Base-by-base conservation (phyloP, 176 grass and related monocot genomes). In the Aegilops tauschii region DNA sequence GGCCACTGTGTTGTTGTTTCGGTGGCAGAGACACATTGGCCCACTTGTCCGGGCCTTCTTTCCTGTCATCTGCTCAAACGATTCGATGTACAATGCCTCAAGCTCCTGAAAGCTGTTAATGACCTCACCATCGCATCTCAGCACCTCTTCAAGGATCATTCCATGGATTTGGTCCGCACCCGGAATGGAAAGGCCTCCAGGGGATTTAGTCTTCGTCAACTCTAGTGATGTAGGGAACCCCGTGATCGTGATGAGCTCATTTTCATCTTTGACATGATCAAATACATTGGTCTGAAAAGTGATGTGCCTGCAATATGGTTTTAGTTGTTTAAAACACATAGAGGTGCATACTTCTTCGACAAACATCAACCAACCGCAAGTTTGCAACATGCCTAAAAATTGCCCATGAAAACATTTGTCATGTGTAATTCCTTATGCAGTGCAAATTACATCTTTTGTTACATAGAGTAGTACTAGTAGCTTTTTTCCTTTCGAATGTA, bases 21-120 rank as follows among this genome's bases (percentile, higher is more conserved):
- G 66, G 10, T 89, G 80, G 56, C 95, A 90, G 21, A 97, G 73
- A 34, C 90, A 89, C 76, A 90, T 84, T 21, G 89, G 95, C 12
- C 95, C 92, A 59, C 93, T 29, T 6, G 82, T 68, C 85, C 88
- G 91, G 12, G 88, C 72, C 73, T 91, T 91, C 67, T 94, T 90
- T 31, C 84, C 75, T 12, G 59, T 78, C 6, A n/a, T 50, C 27
- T 86, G 80, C 62, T 82, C 36, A n/a, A 89, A 89, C 14, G 76
- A 85, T 1, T 92, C 84, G 0, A 91, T 71, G 66, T 86, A 92
- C 39, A 79, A 9, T 61, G 82, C 12, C 85, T 97, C 95, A 30
- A 93, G 76, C 32, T 90, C 86, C 16, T 81, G n/a, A 61, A 94
- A 97, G 81, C 73, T 97, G 73, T 97, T 97, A 65, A 89, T 62